Conservation (phyloP, 441 rosid species). For the Theobroma grandiflorum region DNA sequence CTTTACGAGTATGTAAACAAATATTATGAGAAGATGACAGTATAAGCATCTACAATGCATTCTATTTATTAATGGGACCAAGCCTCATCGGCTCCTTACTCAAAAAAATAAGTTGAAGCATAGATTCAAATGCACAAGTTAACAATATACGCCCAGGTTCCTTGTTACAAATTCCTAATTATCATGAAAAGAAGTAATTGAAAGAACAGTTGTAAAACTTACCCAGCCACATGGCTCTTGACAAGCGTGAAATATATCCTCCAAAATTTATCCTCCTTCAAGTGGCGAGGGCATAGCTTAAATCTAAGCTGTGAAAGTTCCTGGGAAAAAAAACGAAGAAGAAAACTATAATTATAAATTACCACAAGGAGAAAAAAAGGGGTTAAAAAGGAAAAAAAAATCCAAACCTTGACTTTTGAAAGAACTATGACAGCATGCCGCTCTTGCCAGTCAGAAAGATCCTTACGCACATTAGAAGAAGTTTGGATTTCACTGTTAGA, state of each 20-base stretch:
- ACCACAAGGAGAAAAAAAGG: not conserved
- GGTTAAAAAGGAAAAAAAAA: not conserved
- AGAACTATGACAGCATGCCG: conserved; percentile 74
- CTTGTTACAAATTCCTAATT: not conserved
- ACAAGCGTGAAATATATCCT: conserved; percentile 81
- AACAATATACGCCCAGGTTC: not conserved
- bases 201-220: conserved; percentile 39
- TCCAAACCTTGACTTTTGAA: conserved; percentile 67
- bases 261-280: conserved; percentile 91
- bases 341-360: not conserved
- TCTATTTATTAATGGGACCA: not conserved
- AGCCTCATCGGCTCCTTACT: not conserved
- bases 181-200: conserved; percentile 8
- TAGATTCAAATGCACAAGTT: not conserved
- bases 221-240: conserved; percentile 68
- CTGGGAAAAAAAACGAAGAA: conserved; percentile 40
- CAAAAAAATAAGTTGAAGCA: not conserved
- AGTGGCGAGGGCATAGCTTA: conserved; percentile 71
- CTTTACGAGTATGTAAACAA: not conserved
- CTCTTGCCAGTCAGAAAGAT: conserved; percentile 91
- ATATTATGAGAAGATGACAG: not conserved
- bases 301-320: conserved; percentile 88
- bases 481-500: conserved; percentile 44
- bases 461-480: conserved; percentile 55
- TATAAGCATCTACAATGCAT: not conserved